Base-by-base conservation (phyloP, 306 rosid genomes). In the Heteromeles arbutifolia region DNA sequence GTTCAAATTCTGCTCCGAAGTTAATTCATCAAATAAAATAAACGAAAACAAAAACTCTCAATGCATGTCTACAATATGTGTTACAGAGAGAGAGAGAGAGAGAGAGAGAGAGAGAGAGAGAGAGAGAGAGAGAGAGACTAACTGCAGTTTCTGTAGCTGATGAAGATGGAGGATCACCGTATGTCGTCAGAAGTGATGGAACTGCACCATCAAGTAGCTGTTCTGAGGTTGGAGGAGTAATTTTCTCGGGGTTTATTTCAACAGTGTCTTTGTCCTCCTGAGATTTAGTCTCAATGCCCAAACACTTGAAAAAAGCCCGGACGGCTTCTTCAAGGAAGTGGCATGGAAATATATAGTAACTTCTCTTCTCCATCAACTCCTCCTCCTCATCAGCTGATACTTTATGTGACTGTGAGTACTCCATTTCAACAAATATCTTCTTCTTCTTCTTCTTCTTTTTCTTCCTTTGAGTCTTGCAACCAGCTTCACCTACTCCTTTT, bases 91-190 rank as follows among this genome's bases (percentile, higher is more conserved):
- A n/a, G n/a, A n/a, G n/a, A n/a, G n/a, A n/a, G n/a, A n/a, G n/a
- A n/a, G n/a, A n/a, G n/a, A 52, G 75, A 52, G 75, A 9, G 45
- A 5, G 45, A 10, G 45, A 52, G 29, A 21, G 48, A 56, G 65
- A 72, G 67, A 54, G 65, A 72, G 24, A 22, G 45, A 28, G 37
- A 54, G 67, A 54, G 45, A 39, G 29, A 45, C 12, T 75, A 4
- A 69, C 75, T 2, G 19, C 5, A 32, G 70, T 58, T 58, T 9
- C 62, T 69, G 75, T 29, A 56, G 75, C 22, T n/a, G 25, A 44
- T 69, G 75, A 69, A 77, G 50, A 32, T 72, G 65, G 41, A 69
- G 61, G 75, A 68, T 68, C 80, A 41, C 48, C 21, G 67, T 76
- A 72, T 37, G 34, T 34, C 61, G 39, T 43, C 61, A 67, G n/a